phyloP scores from a whole-genome alignment of 208 protist genomes.

The Wallacemonas collosoma region DNA sequence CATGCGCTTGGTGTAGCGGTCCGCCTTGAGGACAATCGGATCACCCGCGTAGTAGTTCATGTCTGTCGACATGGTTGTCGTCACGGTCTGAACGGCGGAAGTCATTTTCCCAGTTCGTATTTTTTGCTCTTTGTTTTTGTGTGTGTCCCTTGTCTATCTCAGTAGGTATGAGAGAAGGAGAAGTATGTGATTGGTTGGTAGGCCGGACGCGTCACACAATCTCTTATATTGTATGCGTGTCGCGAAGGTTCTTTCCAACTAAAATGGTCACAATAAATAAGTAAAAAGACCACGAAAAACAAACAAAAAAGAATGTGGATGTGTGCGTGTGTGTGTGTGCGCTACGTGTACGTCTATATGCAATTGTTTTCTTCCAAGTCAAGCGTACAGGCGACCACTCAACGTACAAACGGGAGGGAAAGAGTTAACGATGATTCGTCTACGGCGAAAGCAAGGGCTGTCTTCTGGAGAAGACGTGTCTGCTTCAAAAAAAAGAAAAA shows the following conservation, averaged over 20 bases:
- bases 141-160: neutral
- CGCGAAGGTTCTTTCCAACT: neutral
- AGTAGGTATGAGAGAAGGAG: too few species aligned
- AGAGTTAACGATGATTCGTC: slow-evolving; percentile 20
- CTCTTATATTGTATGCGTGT: slow-evolving; percentile 2
- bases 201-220: neutral
- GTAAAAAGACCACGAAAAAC: neutral
- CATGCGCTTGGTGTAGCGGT: slow-evolving; percentile 50
- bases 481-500: slow-evolving; percentile 10
- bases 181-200: too few species aligned
- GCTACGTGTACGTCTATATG: neutral
- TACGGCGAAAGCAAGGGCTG: slow-evolving; percentile 9
- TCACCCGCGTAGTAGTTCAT: slow-evolving; percentile 83
- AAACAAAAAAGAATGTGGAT: slow-evolving; percentile 9
- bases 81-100: slow-evolving; percentile 54
- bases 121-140: neutral
- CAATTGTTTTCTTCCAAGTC: neutral
- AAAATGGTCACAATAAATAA: neutral
- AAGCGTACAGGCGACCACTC: neutral
- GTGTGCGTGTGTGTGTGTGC: neutral
- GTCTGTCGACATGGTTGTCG: slow-evolving; percentile 66
- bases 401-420: neutral
- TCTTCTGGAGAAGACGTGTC: neutral
- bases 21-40: slow-evolving; percentile 47
- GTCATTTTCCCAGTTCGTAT: slow-evolving; percentile 29